phyloP scores from a whole-genome alignment of 495 filamentous ascomycete species.

The Penicillium canescens region DNA sequence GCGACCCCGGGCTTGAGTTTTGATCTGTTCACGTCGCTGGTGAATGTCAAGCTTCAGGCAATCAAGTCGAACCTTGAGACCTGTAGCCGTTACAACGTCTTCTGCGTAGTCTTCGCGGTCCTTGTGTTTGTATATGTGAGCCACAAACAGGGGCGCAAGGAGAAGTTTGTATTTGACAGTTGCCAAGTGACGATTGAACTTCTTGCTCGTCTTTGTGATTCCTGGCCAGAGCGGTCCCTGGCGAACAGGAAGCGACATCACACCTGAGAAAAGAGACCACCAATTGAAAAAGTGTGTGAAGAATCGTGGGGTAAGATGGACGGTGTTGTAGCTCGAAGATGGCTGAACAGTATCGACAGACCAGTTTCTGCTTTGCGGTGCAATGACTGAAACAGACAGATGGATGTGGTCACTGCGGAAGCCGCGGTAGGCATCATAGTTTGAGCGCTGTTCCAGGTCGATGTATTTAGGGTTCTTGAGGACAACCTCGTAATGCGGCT shows the following conservation, averaged over 20 bases:
- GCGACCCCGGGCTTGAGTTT: slow-evolving; percentile 70
- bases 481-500: slow-evolving; percentile 87
- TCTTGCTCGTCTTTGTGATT: slow-evolving; percentile 93
- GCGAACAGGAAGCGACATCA: slow-evolving; percentile 91
- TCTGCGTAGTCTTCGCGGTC: slow-evolving; percentile 85
- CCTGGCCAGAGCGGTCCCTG: slow-evolving; percentile 91
- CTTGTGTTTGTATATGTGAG: slow-evolving; percentile 98
- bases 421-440: slow-evolving; percentile 89
- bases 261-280: slow-evolving; percentile 95
- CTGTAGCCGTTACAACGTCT: slow-evolving; percentile 83
- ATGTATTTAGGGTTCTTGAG: slow-evolving; percentile 77
- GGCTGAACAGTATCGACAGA: slow-evolving; percentile 66
- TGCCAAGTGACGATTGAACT: slow-evolving; percentile 93
- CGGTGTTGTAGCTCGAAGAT: slow-evolving; percentile 88
- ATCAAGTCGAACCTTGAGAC: slow-evolving; percentile 89
- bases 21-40: slow-evolving; percentile 89
- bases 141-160: slow-evolving; percentile 88
- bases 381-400: slow-evolving; percentile 83
- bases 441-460: slow-evolving; percentile 47
- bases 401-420: slow-evolving; percentile 97
- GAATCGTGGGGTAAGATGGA: slow-evolving; percentile 90
- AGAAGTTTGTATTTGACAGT: slow-evolving; percentile 97
- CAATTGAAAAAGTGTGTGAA: slow-evolving; percentile 98
- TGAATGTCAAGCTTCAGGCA: slow-evolving; percentile 96
- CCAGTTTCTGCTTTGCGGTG: slow-evolving; percentile 78